These are phyloP conservation scores for Cystobasidium sp. DNA, from an alignment of 1,284 basidiomycete species.

Conservation along the genomic window DNA sequence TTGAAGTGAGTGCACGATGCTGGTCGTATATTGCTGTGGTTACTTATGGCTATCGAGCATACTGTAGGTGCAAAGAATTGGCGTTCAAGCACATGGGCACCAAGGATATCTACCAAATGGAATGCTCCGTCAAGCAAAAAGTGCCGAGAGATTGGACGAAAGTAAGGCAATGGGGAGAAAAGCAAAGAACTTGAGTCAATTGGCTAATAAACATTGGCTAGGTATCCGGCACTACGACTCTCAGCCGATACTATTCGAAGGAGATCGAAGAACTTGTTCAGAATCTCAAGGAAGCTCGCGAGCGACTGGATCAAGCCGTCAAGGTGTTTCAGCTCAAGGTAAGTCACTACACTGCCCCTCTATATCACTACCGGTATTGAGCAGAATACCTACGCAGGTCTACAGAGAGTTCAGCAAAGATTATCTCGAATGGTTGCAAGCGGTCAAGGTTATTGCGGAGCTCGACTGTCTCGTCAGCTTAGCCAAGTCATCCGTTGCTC, in stretches of 20 bases:
- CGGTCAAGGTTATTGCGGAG: conserved; percentile 70
- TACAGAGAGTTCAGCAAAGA: conserved; percentile 53
- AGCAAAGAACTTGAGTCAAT: conserved; percentile 52
- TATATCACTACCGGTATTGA: background rate
- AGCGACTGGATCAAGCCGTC: conserved; percentile 76
- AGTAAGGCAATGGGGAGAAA: conserved; percentile 58
- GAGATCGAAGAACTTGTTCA: conserved; percentile 73
- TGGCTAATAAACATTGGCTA: conserved; percentile 24
- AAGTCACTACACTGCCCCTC: conserved; percentile 70
- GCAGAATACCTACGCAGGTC: conserved; percentile 42
- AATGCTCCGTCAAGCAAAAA: conserved; percentile 67
- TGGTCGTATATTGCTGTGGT: too few species aligned
- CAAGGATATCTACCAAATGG: conserved; percentile 64
- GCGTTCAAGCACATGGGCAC: conserved; percentile 52
- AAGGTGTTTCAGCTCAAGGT: conserved; percentile 79
- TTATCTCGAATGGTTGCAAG: conserved; percentile 52
- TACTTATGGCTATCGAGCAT: too few species aligned
- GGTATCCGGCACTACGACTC: conserved; percentile 61
- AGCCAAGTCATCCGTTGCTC: conserved; percentile 82
- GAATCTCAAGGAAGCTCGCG: conserved; percentile 85
- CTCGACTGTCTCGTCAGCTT: conserved; percentile 93
- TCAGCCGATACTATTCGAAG: conserved; percentile 75
- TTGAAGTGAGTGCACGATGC: conserved; percentile 65
- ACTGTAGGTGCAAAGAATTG: conserved; percentile 46
- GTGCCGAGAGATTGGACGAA: conserved; percentile 84